A percentile compares a stretch with the other conserved stretches of the same genome.
Evolutionary conservation across 305 asterid genomes (phyloP).

Genomic region (Fraxinus ornus): DNA sequence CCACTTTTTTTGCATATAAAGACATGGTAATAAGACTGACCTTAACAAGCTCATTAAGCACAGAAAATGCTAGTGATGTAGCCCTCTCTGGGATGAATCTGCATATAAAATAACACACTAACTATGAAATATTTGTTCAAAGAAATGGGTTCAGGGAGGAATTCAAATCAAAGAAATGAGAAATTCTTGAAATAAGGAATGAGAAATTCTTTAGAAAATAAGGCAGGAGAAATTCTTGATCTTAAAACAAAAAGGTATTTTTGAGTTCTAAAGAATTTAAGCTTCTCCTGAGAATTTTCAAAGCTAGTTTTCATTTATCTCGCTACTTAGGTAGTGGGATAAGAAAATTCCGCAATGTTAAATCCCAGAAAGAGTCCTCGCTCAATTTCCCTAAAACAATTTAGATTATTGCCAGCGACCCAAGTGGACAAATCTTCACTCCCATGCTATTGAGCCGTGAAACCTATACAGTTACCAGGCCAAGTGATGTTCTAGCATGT

Average conservation of each 20-base stretch:
- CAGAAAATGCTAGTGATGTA: conserved; percentile 68
- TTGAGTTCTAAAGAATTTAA: neutral
- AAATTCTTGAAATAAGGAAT: neutral
- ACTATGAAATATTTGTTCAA: conserved; percentile 14
- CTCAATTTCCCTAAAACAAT: neutral
- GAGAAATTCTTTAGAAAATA: neutral
- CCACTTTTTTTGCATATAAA: neutral
- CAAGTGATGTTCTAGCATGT: neutral
- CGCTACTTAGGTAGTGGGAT: neutral
- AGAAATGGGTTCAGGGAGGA: conserved; percentile 5
- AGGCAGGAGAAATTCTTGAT: neutral
- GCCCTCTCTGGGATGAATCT: conserved; percentile 85
- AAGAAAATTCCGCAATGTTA: neutral
- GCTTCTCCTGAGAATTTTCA: neutral
- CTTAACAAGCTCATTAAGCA: conserved; percentile 63
- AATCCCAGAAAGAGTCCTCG: neutral
- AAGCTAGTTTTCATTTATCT: neutral
- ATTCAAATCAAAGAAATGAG: conserved; percentile 1
- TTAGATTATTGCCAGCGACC: neutral
- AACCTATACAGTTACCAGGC: neutral
- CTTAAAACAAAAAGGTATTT: neutral
- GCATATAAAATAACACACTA: conserved; percentile 30
- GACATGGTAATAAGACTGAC: conserved; percentile 35
- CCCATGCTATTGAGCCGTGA: neutral
- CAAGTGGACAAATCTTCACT: neutral